Evolutionary conservation across 1,139 yeast genomes (phyloP).

Genomic region (Arxiozyma telluris): DNA sequence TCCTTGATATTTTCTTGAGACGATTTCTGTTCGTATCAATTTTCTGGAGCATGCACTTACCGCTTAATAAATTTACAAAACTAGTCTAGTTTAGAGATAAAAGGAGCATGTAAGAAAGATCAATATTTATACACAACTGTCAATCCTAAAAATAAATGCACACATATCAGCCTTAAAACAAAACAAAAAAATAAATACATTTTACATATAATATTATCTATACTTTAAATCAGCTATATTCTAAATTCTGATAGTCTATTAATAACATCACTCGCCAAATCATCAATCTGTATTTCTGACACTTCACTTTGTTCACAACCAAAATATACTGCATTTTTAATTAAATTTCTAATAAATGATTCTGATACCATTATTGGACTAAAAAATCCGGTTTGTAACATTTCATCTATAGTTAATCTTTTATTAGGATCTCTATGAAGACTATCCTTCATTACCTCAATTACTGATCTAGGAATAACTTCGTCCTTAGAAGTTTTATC

Average conservation of each 20-base stretch:
- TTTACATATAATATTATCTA: background rate
- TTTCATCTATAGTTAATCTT: conserved; percentile 57
- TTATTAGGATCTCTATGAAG: conserved; percentile 61
- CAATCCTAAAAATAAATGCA: background rate
- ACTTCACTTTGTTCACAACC: conserved; percentile 43
- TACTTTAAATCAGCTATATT: conserved; percentile 10
- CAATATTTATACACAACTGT: background rate
- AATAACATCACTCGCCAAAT: conserved; percentile 48
- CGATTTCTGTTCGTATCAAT: background rate
- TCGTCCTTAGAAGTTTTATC: conserved; percentile 53
- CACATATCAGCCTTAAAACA: background rate
- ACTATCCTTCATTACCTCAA: conserved; percentile 67
- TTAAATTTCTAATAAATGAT: conserved; percentile 57
- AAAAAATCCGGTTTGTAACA: conserved; percentile 53
- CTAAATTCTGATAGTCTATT: conserved; percentile 28
- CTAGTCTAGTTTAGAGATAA: background rate
- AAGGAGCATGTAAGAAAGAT: background rate
- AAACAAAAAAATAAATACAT: too few relatives aligned
- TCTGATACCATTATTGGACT: conserved; percentile 68
- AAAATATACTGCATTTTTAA: conserved; percentile 65
- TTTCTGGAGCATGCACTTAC: background rate
- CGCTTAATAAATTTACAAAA: background rate
- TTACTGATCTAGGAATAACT: conserved; percentile 57
- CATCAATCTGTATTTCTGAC: conserved; percentile 36
- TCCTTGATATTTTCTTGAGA: background rate